phyloP scores from a whole-genome alignment of 306 rosid genomes.

The Trichosanthes cucumerina region DNA sequence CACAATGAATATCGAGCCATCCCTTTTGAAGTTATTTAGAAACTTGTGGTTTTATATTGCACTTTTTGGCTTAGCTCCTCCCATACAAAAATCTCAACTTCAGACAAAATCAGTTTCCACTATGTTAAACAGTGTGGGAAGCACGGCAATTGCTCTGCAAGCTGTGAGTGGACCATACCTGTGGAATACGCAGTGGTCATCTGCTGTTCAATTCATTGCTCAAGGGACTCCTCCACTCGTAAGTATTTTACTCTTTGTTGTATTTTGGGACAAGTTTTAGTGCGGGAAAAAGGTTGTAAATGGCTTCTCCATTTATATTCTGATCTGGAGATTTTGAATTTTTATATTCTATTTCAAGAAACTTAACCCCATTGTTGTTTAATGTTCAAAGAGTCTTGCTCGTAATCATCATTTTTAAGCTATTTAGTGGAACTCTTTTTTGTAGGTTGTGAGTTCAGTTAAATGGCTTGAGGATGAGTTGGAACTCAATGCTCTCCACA shows the following conservation, averaged over 20 bases:
- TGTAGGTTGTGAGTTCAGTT: slow-evolving; percentile 94
- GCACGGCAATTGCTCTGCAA: slow-evolving; percentile 75
- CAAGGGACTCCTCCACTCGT: slow-evolving; percentile 99
- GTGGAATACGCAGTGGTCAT: slow-evolving; percentile 86
- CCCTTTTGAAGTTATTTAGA: slow-evolving; percentile 86
- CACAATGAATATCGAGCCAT: slow-evolving; percentile 74
- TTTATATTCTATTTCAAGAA: neutral
- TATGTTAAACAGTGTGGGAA: slow-evolving; percentile 73
- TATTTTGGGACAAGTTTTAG: neutral
- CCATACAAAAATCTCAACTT: slow-evolving; percentile 54
- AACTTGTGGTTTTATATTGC: slow-evolving; percentile 98
- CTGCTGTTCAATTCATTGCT: slow-evolving; percentile 80
- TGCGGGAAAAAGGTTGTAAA: neutral
- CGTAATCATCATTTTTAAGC: neutral
- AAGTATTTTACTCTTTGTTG: slow-evolving; percentile 27
- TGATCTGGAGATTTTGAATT: neutral
- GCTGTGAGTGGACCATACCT: slow-evolving; percentile 94
- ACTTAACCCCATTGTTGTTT: neutral
- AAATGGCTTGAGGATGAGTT: slow-evolving; percentile 99
- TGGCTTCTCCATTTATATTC: neutral
- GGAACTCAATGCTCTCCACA: slow-evolving; percentile 96
- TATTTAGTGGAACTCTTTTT: slow-evolving; percentile 5
- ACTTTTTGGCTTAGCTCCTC: slow-evolving; percentile 96
- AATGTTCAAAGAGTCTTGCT: neutral
- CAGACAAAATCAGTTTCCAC: slow-evolving; percentile 62